Percentiles rank a stretch among this genome's conserved stretches.
Evolutionary conservation across 805 yeast genomes (phyloP).

Genomic region (Candida adriatica): DNA sequence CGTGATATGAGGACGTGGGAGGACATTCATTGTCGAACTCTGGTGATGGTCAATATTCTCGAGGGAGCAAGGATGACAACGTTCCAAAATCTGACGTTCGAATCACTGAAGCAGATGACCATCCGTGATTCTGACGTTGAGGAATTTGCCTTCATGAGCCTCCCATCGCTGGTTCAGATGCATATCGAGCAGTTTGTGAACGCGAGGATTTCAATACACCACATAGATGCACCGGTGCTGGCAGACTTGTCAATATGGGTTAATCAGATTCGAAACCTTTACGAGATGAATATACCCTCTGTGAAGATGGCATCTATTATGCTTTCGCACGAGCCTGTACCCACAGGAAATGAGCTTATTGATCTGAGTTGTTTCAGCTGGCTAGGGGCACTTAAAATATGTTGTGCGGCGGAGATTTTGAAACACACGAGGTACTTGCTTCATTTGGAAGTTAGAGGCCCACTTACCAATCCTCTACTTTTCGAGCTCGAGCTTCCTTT

Average conservation of each 20-base stretch:
- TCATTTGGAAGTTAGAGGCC: constrained; percentile 15
- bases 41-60: constrained; percentile 3
- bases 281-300: constrained; percentile 6
- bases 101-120: constrained; percentile 1
- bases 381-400: constrained; percentile 7
- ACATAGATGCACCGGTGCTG: constrained; percentile 10
- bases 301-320: constrained; percentile 9
- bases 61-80: constrained; percentile 6
- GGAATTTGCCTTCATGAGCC: constrained; percentile 3
- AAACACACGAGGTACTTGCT: constrained; percentile 3
- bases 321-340: constrained; percentile 15
- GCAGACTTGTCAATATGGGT: constrained; percentile 9
- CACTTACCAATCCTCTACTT: constrained; percentile 7
- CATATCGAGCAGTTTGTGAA: constrained; percentile 16
- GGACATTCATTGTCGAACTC: constrained; percentile 5
- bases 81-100: constrained; percentile 4
- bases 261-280: constrained; percentile 4
- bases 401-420: constrained; percentile 13
- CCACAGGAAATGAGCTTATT: constrained; percentile 1
- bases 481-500: constrained; percentile 1
- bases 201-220: constrained; percentile 4
- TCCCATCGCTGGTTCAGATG: constrained; percentile 6
- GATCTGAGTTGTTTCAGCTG: constrained; percentile 10
- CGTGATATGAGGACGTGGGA: constrained; percentile 10
- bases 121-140: constrained; percentile 12